Evolutionary conservation across 495 filamentous ascomycete genomes (phyloP), one percentile per base, ranked within the genome.

Genomic region (Elasticomyces elasticus): DNA sequence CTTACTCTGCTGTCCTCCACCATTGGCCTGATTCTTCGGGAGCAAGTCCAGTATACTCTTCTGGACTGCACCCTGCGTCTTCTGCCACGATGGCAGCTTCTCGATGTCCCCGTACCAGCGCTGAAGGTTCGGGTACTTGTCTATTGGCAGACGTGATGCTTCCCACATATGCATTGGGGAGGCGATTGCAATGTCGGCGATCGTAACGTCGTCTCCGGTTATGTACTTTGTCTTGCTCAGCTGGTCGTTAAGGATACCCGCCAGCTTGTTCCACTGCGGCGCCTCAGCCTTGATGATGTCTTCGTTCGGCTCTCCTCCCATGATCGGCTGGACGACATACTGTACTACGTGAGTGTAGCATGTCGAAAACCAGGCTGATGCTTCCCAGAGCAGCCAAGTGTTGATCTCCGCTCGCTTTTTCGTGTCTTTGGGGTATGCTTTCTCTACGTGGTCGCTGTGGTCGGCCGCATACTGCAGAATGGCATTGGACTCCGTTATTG

Each of bases 331-430:
- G 2, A 67, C 67, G 24, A 67, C 58, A 48, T 60, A 56, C 51
- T 70, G 65, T 30, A 70, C 58, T n/a, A 66, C 54, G 41, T 66
- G 67, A 55, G 64, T 50, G 54, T 70, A 66, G 54, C 63, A 66
- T 48, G 15, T 54, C 45, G 43, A 42, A 27, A 66, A 66, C 65
- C 65, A 68, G 28, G 55, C 59, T 5, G 60, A 65, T 2, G 60
- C 57, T 31, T 67, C 67, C 67, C 67, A 70, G 2, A 67, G 50
- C 30, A 70, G 50, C 66, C 67, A 70, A 23, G 60, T 37, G 41
- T 67, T 66, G 50, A 69, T 56, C n/a, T 45, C 25, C 1, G 60
- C 59, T 1, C 65, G 60, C 45, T 61, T 25, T 46, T 67, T 65
- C 23, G 62, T 30, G 44, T 67, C 65, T 47, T 63, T 66, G 1